Percentiles rank a stretch among this genome's conserved stretches.
Evolutionary conservation across 2,329 filamentous ascomycete genomes (phyloP).

Genomic region (Colletotrichum brevisporum): DNA sequence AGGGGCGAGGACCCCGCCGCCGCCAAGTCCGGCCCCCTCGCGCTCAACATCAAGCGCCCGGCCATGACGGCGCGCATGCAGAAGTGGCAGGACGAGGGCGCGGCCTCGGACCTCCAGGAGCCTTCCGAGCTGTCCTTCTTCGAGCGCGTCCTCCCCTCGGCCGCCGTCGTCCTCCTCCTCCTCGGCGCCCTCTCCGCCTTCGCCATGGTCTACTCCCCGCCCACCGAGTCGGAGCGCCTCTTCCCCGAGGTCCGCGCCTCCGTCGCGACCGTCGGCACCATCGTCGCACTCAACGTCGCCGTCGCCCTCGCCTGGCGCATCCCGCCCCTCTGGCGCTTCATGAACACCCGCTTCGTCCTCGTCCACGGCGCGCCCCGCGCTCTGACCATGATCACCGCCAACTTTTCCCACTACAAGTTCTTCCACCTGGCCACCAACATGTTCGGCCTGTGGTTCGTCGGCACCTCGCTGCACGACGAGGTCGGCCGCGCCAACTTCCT

Average conservation of each 20-base stretch:
- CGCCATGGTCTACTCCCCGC: slow-evolving; percentile 60
- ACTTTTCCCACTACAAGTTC: slow-evolving; percentile 78
- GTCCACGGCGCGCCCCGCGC: slow-evolving; percentile 76
- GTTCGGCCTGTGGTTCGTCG: slow-evolving; percentile 75
- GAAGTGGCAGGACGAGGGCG: slow-evolving; percentile 60
- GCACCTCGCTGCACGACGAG: slow-evolving; percentile 77
- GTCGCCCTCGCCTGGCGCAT: slow-evolving; percentile 73
- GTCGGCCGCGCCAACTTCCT: slow-evolving; percentile 78
- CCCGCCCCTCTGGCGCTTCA: slow-evolving; percentile 73
- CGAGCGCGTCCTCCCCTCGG: slow-evolving; percentile 69
- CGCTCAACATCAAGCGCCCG: slow-evolving; percentile 54
- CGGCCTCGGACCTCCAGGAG: slow-evolving; percentile 61
- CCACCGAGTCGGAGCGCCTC: slow-evolving; percentile 59
- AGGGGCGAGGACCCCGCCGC: slow-evolving; percentile 26
- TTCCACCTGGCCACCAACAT: slow-evolving; percentile 76
- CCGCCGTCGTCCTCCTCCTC: slow-evolving; percentile 62
- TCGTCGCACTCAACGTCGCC: slow-evolving; percentile 72
- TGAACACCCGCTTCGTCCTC: slow-evolving; percentile 79
- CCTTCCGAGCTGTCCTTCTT: slow-evolving; percentile 66
- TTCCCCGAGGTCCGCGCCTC: slow-evolving; percentile 74
- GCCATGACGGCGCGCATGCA: slow-evolving; percentile 58
- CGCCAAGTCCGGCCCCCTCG: slow-evolving; percentile 56
- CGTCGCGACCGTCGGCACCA: slow-evolving; percentile 72
- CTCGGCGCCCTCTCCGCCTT: slow-evolving; percentile 59
- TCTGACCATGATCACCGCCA: slow-evolving; percentile 71